Conservation (phyloP, 805 yeast species). For the Yamadazyma laniorum region DNA sequence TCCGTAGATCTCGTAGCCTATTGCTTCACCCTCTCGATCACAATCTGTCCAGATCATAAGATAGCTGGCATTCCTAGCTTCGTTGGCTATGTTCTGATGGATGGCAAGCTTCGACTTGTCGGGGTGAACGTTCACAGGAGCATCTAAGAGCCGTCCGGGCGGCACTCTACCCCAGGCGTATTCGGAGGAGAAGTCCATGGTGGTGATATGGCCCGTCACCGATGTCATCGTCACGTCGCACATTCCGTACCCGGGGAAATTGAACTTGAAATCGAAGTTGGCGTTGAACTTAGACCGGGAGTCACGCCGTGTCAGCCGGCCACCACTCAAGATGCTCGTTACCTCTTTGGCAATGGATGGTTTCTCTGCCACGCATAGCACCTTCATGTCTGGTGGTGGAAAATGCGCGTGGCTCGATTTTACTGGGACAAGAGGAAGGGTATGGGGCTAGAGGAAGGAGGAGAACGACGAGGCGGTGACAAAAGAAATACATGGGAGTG, state of each 20-base stretch:
- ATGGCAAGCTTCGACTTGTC: constrained; percentile 17
- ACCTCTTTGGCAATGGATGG: constrained; percentile 91
- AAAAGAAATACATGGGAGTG: no score
- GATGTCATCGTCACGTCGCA: constrained; percentile 89
- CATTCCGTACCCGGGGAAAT: constrained; percentile 58
- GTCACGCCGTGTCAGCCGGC: constrained; percentile 46
- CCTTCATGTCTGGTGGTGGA: constrained; percentile 50
- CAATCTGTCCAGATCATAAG: constrained; percentile 98
- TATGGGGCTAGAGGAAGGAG: no score
- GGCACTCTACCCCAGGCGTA: constrained; percentile 65
- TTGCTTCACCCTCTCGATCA: constrained; percentile 93
- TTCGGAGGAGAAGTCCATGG: constrained; percentile 60
- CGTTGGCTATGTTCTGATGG: constrained; percentile 55
- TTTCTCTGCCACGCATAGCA: constrained; percentile 95
- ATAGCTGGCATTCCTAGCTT: constrained; percentile 57
- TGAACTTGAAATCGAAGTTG: constrained; percentile 74
- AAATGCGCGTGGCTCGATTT: no score
- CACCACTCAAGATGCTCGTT: constrained; percentile 73
- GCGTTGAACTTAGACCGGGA: constrained; percentile 61
- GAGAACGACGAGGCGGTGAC: no score
- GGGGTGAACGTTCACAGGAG: constrained; percentile 51
- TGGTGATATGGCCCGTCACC: constrained; percentile 81
- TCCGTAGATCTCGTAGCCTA: constrained; percentile 77
- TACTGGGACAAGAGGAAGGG: no score
- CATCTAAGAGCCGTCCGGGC: constrained; percentile 68